These are phyloP conservation scores for Boehmeria nivea DNA, from an alignment of 306 rosid species.

Conservation along the genomic window DNA sequence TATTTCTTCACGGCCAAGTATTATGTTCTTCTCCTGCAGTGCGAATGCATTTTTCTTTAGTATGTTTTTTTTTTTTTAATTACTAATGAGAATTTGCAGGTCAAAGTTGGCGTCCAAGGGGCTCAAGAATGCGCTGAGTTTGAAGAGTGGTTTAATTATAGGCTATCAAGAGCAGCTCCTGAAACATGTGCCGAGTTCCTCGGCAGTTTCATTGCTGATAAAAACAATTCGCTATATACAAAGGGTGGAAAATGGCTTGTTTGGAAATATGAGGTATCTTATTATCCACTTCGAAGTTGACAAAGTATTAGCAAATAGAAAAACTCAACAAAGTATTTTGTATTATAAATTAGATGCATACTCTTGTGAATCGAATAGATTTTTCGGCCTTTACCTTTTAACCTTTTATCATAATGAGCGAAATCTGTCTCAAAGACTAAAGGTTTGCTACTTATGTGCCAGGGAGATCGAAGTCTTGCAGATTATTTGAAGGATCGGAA, in stretches of 20 bases:
- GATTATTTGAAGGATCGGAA: conserved; percentile 77
- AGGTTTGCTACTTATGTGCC: conserved; percentile 28
- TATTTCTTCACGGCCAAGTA: too few relatives aligned
- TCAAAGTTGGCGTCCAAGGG: conserved; percentile 66
- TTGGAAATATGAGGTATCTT: conserved; percentile 93
- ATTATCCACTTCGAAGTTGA: background rate
- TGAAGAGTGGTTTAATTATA: conserved; percentile 93
- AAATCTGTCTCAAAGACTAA: too few relatives aligned
- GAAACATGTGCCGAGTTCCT: conserved; percentile 94
- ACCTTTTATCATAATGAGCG: too few relatives aligned
- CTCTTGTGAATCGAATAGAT: background rate
- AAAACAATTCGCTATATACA: conserved; percentile 55
- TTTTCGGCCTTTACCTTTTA: too few relatives aligned
- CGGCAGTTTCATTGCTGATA: conserved; percentile 80
- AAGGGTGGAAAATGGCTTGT: conserved; percentile 97
- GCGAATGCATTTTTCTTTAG: too few relatives aligned
- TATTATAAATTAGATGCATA: background rate
- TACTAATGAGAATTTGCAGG: conserved; percentile 55
- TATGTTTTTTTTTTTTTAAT: too few relatives aligned
- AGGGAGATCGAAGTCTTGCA: conserved; percentile 83
- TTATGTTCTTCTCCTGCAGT: too few relatives aligned
- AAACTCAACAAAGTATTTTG: too few relatives aligned
- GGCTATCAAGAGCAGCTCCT: conserved; percentile 96
- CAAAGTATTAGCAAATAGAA: background rate
- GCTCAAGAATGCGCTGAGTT: conserved; percentile 75